These are phyloP conservation scores for Talaromyces trachyspermus DNA, from an alignment of 495 filamentous ascomycete genomes.

Conservation along the genomic window DNA sequence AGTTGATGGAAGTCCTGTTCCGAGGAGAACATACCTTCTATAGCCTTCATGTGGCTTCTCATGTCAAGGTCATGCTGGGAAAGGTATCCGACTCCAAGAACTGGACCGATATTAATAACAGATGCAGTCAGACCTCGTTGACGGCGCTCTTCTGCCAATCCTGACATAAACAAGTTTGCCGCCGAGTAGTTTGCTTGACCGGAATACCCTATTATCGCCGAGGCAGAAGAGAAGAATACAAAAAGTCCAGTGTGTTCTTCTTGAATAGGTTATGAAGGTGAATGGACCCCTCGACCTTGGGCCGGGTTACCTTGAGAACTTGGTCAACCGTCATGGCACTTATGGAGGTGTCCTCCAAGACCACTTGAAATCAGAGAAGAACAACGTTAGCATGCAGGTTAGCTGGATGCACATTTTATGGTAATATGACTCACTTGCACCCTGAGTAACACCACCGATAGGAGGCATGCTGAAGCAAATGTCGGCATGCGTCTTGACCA, in stretches of 20 bases:
- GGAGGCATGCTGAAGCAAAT: constrained; percentile 13
- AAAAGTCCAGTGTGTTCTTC: constrained; percentile 49
- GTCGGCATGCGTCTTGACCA: constrained; percentile 7
- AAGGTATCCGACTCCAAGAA: constrained; percentile 42
- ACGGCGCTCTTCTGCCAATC: constrained; percentile 21
- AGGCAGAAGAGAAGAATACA: constrained; percentile 48
- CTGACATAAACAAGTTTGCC: constrained; percentile 44
- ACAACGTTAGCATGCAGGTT: neutral
- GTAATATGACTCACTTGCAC: constrained; percentile 37
- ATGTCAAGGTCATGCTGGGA: neutral
- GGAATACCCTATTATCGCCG: constrained; percentile 43
- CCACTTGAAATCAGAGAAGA: constrained; percentile 21
- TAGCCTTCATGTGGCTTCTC: neutral
- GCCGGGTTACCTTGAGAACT: constrained; percentile 8
- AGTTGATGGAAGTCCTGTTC: constrained; percentile 20
- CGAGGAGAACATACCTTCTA: constrained; percentile 18
- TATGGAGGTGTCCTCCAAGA: constrained; percentile 15
- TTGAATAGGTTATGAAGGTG: constrained; percentile 22
- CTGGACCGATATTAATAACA: constrained; percentile 22
- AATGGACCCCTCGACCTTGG: constrained; percentile 21
- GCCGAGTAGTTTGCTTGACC: constrained; percentile 55
- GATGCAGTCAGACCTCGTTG: constrained; percentile 20
- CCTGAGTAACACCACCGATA: constrained; percentile 16
- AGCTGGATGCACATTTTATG: neutral
- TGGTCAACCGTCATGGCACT: constrained; percentile 8